phyloP scores from a whole-genome alignment of 2,329 filamentous ascomycete genomes.

The Phialophora expanda region DNA sequence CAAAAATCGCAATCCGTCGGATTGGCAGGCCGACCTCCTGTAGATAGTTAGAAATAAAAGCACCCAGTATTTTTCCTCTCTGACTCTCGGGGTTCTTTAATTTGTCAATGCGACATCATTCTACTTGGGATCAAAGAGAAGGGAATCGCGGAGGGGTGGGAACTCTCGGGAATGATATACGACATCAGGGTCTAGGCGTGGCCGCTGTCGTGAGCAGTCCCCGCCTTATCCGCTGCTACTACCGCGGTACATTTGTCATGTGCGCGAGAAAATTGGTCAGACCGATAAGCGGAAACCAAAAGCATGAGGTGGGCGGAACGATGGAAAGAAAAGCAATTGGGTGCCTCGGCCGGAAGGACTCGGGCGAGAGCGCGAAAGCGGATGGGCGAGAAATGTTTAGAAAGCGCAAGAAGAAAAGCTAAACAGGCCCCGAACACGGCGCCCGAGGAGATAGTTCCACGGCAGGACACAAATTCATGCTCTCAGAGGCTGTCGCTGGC shows the following conservation, averaged over 20 bases:
- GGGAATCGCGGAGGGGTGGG: constrained; percentile 12
- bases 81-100: not conserved
- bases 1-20: constrained; percentile 22
- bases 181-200: not conserved
- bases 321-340: not conserved
- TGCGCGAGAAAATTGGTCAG: constrained; percentile 34
- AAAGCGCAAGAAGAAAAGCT: not conserved
- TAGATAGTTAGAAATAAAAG: constrained; percentile 36
- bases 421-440: not conserved
- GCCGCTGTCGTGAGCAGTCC: not conserved
- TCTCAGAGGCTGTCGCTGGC: not conserved
- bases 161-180: constrained; percentile 26
- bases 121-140: constrained; percentile 4
- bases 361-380: constrained; percentile 10
- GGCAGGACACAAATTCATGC: not conserved
- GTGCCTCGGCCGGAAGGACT: constrained; percentile 22
- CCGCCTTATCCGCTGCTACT: constrained; percentile 5
- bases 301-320: not conserved
- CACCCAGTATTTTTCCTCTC: not conserved
- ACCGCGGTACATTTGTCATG: constrained; percentile 34
- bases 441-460: not conserved
- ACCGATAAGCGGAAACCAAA: not conserved
- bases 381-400: not conserved
- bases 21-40: constrained; percentile 38
- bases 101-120: constrained; percentile 1